Conservation (phyloP, 83 land plant genomes). For the Thuja plicata region DNA sequence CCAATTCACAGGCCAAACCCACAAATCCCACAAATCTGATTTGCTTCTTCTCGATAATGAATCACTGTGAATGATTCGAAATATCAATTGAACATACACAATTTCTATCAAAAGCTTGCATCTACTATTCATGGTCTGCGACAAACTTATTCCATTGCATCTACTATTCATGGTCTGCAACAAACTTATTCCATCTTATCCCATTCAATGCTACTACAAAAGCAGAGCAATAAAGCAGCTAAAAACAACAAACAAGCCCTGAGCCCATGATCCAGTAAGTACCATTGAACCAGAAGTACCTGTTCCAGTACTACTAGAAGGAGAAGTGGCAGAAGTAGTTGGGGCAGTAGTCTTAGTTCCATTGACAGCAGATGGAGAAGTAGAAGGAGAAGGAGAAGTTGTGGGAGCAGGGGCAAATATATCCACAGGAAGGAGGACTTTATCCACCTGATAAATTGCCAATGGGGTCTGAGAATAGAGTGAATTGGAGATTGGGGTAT, state of each 20-base stretch:
- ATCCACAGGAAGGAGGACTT: not conserved
- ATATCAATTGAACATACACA: no score
- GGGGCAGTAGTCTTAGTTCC: not conserved
- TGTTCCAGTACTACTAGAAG: not conserved
- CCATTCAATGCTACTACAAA: not conserved
- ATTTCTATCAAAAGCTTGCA: no score
- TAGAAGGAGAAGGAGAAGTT: not conserved
- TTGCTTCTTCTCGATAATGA: no score
- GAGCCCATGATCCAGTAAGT: not conserved
- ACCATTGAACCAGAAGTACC: not conserved
- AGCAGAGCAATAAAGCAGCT: not conserved
- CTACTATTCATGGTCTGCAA: no score
- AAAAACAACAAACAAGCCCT: not conserved
- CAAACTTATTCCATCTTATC: no score
- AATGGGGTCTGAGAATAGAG: not conserved
- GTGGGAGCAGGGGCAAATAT: not conserved
- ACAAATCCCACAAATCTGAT: not conserved
- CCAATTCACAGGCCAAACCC: not conserved
- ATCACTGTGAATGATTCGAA: no score
- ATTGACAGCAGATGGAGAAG: not conserved
- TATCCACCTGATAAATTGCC: conserved; percentile 1
- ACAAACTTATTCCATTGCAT: no score
- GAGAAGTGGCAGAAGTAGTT: not conserved
- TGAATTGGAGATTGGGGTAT: not conserved
- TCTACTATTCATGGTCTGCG: no score